Evolutionary conservation across 371 early-diverging fungal species (phyloP).

Genomic region (Apophysomyces sp.): DNA sequence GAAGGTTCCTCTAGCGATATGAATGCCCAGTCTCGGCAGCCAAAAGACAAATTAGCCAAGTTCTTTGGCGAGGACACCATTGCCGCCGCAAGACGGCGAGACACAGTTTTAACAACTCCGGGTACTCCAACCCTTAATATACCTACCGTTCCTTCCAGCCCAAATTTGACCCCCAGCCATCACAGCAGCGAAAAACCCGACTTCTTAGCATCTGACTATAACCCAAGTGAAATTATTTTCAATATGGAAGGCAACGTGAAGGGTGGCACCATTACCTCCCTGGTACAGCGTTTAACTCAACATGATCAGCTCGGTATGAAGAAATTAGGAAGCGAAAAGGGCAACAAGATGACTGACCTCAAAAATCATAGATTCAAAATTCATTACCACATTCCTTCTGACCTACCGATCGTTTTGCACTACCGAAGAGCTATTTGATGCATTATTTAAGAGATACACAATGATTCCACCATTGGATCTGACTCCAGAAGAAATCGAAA

Average conservation of each 20-base stretch:
- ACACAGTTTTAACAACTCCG: conserved; percentile 22
- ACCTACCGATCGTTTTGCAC: conserved; percentile 88
- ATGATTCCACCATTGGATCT: conserved; percentile 74
- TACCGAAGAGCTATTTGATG: conserved; percentile 70
- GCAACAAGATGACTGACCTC: neutral
- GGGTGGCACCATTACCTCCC: conserved; percentile 82
- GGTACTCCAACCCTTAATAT: neutral
- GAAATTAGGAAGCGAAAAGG: neutral
- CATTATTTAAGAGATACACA: conserved; percentile 70
- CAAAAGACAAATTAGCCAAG: conserved; percentile 54
- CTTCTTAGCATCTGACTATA: conserved; percentile 76
- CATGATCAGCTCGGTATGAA: conserved; percentile 74
- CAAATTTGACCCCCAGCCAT: neutral
- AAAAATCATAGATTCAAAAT: conserved; percentile 60
- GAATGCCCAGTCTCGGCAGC: conserved; percentile 5
- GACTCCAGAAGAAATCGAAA: conserved; percentile 59
- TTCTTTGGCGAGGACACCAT: conserved; percentile 70
- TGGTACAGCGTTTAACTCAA: conserved; percentile 86
- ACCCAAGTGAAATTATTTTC: conserved; percentile 70
- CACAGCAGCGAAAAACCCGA: conserved; percentile 36
- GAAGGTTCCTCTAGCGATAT: neutral
- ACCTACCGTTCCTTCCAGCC: conserved; percentile 1
- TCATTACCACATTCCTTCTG: conserved; percentile 83
- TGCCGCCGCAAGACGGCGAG: conserved; percentile 31
- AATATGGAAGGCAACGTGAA: conserved; percentile 86